Percentiles rank a stretch among this genome's conserved stretches.
These are phyloP conservation scores for Aureobasidium subglaciale DNA, from an alignment of 2,329 filamentous ascomycete genomes.

Conservation along the genomic window DNA sequence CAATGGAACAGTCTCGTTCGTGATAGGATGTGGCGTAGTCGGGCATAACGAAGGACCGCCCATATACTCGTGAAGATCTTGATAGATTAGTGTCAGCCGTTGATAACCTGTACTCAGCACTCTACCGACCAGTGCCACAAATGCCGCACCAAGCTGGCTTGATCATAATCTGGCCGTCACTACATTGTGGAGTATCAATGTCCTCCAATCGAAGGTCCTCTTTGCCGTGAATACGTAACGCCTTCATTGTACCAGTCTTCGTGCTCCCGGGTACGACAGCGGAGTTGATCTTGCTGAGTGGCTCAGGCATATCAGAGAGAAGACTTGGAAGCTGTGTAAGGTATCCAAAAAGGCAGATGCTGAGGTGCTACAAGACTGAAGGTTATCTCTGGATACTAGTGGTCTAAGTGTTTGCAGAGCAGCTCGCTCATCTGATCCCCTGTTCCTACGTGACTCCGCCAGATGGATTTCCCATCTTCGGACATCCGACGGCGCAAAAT, in stretches of 20 bases:
- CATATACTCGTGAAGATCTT: slow-evolving; percentile 30
- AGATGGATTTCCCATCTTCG: background rate
- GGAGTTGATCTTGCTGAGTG: slow-evolving; percentile 7
- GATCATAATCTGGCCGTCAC: slow-evolving; percentile 30
- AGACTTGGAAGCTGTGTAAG: background rate
- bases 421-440: background rate
- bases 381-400: background rate
- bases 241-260: slow-evolving; percentile 25
- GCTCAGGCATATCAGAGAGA: background rate
- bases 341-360: background rate
- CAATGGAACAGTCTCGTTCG: slow-evolving; percentile 44
- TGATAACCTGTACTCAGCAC: background rate
- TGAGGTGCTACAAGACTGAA: background rate
- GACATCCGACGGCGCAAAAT: background rate
- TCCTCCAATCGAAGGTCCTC: slow-evolving; percentile 30
- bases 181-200: slow-evolving; percentile 28
- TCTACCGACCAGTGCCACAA: slow-evolving; percentile 21
- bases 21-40: slow-evolving; percentile 48
- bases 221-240: slow-evolving; percentile 33
- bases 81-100: background rate
- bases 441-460: background rate
- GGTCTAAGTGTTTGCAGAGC: background rate
- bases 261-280: background rate
- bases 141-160: slow-evolving; percentile 32
- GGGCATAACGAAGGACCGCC: slow-evolving; percentile 37